These are phyloP conservation scores for Pichia sp. DNA, from an alignment of 1,139 yeast species.

Conservation along the genomic window DNA sequence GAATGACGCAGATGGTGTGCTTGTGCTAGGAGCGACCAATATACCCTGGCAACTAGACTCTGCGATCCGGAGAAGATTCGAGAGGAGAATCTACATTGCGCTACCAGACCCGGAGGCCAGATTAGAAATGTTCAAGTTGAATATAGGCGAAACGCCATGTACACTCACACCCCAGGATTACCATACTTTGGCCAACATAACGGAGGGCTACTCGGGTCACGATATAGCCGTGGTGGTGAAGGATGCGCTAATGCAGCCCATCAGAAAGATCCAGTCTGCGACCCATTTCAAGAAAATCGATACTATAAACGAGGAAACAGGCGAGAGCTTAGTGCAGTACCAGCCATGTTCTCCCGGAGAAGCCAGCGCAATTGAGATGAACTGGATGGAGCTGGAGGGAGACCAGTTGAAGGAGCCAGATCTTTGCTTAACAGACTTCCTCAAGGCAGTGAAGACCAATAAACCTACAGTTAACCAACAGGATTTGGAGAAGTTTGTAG, in stretches of 20 bases:
- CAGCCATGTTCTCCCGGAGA: conserved; percentile 99
- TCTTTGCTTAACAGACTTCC: conserved; percentile 83
- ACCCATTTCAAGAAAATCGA: conserved; percentile 78
- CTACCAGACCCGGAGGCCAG: conserved; percentile 91
- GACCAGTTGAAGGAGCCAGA: conserved; percentile 89
- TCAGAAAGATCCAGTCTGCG: conserved; percentile 90
- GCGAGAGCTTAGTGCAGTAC: conserved; percentile 42
- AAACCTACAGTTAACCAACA: conserved; percentile 90
- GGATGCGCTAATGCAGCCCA: conserved; percentile 97
- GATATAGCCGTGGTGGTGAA: conserved; percentile 95
- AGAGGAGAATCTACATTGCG: conserved; percentile 89
- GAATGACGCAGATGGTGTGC: conserved; percentile 85
- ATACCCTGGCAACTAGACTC: conserved; percentile 99
- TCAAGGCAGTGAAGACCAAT: conserved; percentile 85
- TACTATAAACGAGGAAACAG: conserved; percentile 33
- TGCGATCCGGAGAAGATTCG: conserved; percentile 95
- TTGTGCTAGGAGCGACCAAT: conserved; percentile 96
- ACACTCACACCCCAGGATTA: conserved; percentile 69
- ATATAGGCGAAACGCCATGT: conserved; percentile 89
- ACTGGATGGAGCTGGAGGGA: conserved; percentile 88
- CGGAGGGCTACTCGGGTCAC: conserved; percentile 97
- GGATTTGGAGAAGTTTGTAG: conserved; percentile 77
- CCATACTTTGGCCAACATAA: conserved; percentile 80
- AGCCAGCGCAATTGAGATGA: conserved; percentile 76
- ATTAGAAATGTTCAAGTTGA: conserved; percentile 87